Base-by-base conservation (phyloP, 2,329 filamentous ascomycete genomes). In the Apiospora malaysiana region DNA sequence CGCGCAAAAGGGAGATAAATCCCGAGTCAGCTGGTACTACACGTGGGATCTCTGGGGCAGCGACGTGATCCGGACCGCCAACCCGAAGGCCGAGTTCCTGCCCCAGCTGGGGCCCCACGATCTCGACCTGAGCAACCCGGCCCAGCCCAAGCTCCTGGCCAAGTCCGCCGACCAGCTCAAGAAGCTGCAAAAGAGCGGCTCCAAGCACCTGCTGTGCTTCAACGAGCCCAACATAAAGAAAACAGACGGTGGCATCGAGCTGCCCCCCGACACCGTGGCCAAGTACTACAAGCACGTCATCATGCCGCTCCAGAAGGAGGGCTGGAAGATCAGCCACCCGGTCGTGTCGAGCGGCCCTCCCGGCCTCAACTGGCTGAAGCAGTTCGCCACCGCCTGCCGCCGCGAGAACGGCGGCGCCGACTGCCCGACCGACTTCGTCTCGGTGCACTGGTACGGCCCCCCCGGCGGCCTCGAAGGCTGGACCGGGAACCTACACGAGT, bases 171-270 rank as follows among this genome's bases (percentile, higher is more conserved):
- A 66, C 65, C 0, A 74, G 83, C 1, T 78, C 81, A 0, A 73
- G 71, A 7, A 78, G 82, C 63, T 63, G 8, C 18, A 14, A 1
- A 6, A 40, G 32, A 12, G 32, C 32, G 56, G 56, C 27, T 63
- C 43, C 8, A 68, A 65, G 56, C 59, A 45, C 25, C 75, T 84
- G 3, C 77, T 84, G 16, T 78, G 77, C 0, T 84, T 84, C 70
- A 84, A 84, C 71, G 83, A 84, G 69, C 83, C 83, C 1, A 82
- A 84, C 69, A 82, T 81, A 0, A 78, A 78, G 6, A 81, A 77
- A 1, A 76, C 77, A 5, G 79, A 81, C 0, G 83, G 83, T 9
- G 83, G 83, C 25, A 83, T 81, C 68, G 72, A 75, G 7, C 82
- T 84, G 56, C 77, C 75, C 0, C 78, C 83, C 0, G 75, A 79